Evolutionary conservation across 75 land plant species (phyloP), one percentile per base, ranked within the genome.

Genomic region (Sequoia sempervirens): DNA sequence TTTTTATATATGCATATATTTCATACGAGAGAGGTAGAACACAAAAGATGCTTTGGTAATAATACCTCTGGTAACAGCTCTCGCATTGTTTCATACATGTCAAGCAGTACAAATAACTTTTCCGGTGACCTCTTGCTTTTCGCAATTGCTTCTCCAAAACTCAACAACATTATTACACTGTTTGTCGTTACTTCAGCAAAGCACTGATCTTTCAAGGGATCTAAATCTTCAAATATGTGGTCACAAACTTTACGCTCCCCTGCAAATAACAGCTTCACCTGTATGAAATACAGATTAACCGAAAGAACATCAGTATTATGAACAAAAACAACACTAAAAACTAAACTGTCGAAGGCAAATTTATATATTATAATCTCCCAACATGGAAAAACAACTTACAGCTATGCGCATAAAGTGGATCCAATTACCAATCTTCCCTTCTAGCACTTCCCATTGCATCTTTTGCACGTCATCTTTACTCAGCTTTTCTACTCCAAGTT

Each of bases 61-160:
- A 66, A 75, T 90, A 97, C 99, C 98, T 97, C 99, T 28, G 93
- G 91, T 81, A 92, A 94, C 83, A 97, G 94, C 80, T 93, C 99
- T 85, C 92, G 93, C 99, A 97, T 95, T 47, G 95, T 93, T 83
- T 95, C 99, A 88, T 92, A 97, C 98, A 97, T 97, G 82, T 97
- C 98, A 13, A 97, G 90, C 73, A 97, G 91, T 9, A 92, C 96
- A 90, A 97, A 95, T n/a, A 97, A 76, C 90, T 95, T 97, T 83
- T 95, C 99, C 20, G 99, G 96, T 14, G 99, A 94, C 81, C 93
- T 93, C 83, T 93, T 96, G 89, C 99, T 97, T 87, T 84, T 94
- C 0, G 96, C 97, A 80, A 95, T 95, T 30, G 97, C 91, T 38
- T 97, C 99, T 34, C 99, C 99, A 90, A 95, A 95, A 86, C 98